These are phyloP conservation scores for Solidago caesia DNA, from an alignment of 129 eudicot species.

Conservation along the genomic window DNA sequence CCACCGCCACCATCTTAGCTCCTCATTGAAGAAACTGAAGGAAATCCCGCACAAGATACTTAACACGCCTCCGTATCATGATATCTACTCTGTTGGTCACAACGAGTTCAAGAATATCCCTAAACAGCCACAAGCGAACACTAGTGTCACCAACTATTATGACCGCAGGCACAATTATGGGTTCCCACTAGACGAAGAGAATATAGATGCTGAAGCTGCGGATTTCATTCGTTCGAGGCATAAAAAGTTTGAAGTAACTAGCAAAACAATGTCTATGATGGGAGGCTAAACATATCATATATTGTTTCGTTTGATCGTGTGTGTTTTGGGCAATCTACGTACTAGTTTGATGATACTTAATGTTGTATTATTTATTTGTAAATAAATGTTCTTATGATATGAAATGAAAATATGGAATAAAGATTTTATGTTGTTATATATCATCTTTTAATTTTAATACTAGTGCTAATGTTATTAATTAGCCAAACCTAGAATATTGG, in stretches of 20 bases:
- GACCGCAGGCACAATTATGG: slow-evolving; percentile 6
- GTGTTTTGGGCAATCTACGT: background rate
- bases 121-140: slow-evolving; percentile 6
- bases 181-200: slow-evolving; percentile 1
- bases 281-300: slow-evolving; percentile 15
- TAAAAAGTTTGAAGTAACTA: slow-evolving; percentile 35
- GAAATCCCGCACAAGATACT: slow-evolving; percentile 35
- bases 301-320: background rate
- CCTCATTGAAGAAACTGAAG: slow-evolving; percentile 13
- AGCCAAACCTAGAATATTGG: background rate
- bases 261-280: slow-evolving; percentile 40
- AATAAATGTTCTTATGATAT: background rate
- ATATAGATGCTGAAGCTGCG: slow-evolving; percentile 58
- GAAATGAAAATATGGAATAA: background rate
- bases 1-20: slow-evolving; percentile 6
- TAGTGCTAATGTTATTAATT: background rate
- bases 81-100: slow-evolving; percentile 26
- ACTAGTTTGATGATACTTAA: background rate
- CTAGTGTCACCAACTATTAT: slow-evolving; percentile 11
- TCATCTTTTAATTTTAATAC: background rate
- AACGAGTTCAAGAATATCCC: slow-evolving; percentile 18
- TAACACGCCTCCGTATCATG: slow-evolving; percentile 37
- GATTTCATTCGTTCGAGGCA: slow-evolving; percentile 52
- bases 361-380: background rate
- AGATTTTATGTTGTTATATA: background rate